These are phyloP conservation scores for Haplographium delicatum DNA, from an alignment of 495 filamentous ascomycete genomes.

Conservation along the genomic window DNA sequence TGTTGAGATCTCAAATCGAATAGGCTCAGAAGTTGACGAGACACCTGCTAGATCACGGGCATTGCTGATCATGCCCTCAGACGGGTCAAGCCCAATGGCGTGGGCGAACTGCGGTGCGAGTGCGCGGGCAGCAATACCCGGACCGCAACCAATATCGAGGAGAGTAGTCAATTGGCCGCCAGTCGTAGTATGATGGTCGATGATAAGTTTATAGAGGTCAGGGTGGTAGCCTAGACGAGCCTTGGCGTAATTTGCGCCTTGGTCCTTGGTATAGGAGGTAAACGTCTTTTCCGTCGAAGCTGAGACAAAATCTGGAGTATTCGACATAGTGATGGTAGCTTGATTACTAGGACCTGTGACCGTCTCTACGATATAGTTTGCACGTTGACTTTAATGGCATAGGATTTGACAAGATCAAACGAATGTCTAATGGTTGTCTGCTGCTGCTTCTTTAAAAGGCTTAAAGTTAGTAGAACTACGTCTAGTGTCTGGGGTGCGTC, in stretches of 20 bases:
- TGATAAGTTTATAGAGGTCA: conserved; percentile 38
- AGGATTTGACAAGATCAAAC: no score
- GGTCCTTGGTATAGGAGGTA: conserved; percentile 33
- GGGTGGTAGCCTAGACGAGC: conserved; percentile 37
- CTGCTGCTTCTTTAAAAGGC: no score
- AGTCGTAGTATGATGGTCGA: conserved; percentile 41
- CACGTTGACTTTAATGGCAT: no score
- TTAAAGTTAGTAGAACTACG: no score
- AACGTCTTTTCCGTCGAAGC: conserved; percentile 34
- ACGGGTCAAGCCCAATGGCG: conserved; percentile 53
- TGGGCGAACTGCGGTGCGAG: conserved; percentile 60
- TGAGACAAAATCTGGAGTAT: neutral
- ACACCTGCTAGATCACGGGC: conserved; percentile 32
- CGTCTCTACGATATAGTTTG: neutral
- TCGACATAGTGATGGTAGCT: neutral
- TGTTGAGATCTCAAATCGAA: conserved; percentile 38
- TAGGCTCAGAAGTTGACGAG: conserved; percentile 22
- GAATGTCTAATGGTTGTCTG: no score
- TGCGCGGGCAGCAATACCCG: conserved; percentile 64
- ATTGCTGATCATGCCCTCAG: conserved; percentile 47
- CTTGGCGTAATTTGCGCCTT: conserved; percentile 41
- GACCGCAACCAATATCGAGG: conserved; percentile 55
- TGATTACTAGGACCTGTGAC: neutral
- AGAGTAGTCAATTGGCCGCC: conserved; percentile 41
- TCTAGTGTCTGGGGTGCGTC: no score